Conservation (phyloP, 2,329 filamentous ascomycete genomes). For the Blastomyces parvus region DNA sequence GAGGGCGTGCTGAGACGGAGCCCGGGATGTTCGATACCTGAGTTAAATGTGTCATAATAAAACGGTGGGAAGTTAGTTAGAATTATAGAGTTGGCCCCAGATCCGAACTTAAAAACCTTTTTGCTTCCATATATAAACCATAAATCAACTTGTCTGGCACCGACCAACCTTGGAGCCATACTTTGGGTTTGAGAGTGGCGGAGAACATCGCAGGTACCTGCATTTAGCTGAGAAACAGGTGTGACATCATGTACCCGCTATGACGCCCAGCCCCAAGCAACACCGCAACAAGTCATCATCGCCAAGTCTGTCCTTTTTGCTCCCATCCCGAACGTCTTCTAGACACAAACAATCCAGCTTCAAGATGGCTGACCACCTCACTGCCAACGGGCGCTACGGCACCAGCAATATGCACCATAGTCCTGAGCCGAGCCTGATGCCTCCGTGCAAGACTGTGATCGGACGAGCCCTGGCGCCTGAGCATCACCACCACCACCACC, state of each 20-base stretch:
- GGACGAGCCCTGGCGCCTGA: constrained; percentile 33
- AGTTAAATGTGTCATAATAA: too few relatives aligned
- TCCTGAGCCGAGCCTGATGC: constrained; percentile 24
- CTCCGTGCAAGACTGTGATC: constrained; percentile 32
- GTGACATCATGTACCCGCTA: not conserved
- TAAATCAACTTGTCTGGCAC: not conserved
- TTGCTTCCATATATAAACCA: not conserved
- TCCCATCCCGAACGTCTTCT: not conserved
- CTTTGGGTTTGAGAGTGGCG: not conserved
- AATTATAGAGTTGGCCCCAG: not conserved
- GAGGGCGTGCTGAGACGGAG: too few relatives aligned
- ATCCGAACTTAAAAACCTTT: not conserved
- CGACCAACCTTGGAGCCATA: not conserved
- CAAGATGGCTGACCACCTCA: not conserved
- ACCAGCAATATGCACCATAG: constrained; percentile 19
- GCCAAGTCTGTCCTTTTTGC: not conserved
- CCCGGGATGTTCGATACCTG: too few relatives aligned
- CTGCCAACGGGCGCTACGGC: not conserved
- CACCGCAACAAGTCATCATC: not conserved
- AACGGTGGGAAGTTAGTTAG: too few relatives aligned
- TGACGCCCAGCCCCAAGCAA: not conserved
- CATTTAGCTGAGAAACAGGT: not conserved
- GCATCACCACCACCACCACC: constrained; percentile 29
- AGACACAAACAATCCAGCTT: not conserved
- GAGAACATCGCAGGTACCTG: not conserved